Percentiles rank a stretch among this genome's conserved stretches.
phyloP scores from a whole-genome alignment of 768 basidiomycete genomes.

The Leccinum subtestaceum region DNA sequence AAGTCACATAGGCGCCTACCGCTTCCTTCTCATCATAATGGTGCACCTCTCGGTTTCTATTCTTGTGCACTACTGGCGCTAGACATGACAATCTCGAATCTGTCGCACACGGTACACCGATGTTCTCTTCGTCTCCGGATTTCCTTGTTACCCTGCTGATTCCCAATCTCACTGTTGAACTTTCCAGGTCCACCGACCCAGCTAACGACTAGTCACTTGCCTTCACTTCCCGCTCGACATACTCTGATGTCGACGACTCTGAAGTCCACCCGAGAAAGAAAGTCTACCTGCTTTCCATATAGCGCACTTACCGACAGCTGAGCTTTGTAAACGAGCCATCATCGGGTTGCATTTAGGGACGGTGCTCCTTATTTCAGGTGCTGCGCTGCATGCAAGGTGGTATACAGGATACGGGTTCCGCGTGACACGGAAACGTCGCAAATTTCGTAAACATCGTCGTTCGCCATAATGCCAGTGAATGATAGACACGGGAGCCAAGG shows the following conservation, averaged over 20 bases:
- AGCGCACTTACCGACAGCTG: background rate
- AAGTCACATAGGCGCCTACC: background rate
- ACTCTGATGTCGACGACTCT: background rate
- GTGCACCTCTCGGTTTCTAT: background rate
- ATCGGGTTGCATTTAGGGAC: background rate
- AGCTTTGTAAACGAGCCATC: background rate
- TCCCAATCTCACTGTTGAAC: background rate
- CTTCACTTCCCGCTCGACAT: background rate
- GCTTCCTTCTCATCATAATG: background rate
- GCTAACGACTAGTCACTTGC: background rate
- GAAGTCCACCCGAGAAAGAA: background rate
- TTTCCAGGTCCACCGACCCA: background rate
- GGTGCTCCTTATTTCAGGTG: background rate
- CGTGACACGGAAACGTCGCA: background rate
- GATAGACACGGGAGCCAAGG: background rate
- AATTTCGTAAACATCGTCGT: background rate
- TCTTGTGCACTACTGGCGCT: background rate
- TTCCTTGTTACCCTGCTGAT: background rate
- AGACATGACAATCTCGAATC: background rate
- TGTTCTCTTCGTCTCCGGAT: background rate
- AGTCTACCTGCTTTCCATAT: background rate
- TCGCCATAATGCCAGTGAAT: background rate
- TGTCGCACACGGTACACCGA: background rate
- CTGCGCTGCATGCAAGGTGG: background rate
- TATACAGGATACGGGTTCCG: background rate